Evolutionary conservation across 2,329 filamentous ascomycete species (phyloP).

Genomic region (Arthrobotrys sphaeroides): DNA sequence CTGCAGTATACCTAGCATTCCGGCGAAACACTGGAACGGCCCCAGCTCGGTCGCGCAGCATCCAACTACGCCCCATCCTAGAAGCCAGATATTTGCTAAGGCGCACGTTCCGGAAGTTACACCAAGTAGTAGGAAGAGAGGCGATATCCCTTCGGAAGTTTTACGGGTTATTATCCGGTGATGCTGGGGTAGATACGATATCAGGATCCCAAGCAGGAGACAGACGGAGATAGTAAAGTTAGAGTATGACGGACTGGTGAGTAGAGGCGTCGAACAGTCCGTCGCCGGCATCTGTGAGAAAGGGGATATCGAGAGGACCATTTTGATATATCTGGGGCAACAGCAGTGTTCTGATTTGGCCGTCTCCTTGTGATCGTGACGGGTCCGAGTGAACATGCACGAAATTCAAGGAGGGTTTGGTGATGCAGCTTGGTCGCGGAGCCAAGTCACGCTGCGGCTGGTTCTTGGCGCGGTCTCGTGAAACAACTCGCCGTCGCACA

Average conservation of each 20-base stretch:
- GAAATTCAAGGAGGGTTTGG: conserved; percentile 1
- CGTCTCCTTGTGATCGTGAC: neutral
- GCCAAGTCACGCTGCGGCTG: neutral
- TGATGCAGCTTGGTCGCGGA: too few species aligned
- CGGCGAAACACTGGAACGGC: conserved; percentile 82
- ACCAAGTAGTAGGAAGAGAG: conserved; percentile 93
- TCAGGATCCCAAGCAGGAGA: conserved; percentile 84
- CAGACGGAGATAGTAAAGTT: conserved; percentile 63
- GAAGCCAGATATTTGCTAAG: conserved; percentile 89
- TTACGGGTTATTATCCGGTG: conserved; percentile 85
- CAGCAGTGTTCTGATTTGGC: neutral
- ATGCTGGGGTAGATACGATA: conserved; percentile 96
- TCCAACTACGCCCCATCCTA: conserved; percentile 84
- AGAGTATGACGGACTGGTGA: conserved; percentile 35
- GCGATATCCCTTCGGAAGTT: conserved; percentile 92
- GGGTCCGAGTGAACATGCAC: neutral
- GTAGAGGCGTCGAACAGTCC: conserved; percentile 33
- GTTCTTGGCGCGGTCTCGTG: neutral
- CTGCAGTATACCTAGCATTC: conserved; percentile 86
- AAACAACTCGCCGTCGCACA: neutral
- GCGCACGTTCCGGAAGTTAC: conserved; percentile 87
- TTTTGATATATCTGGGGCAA: neutral
- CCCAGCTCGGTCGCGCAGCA: conserved; percentile 82
- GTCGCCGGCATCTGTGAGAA: conserved; percentile 53
- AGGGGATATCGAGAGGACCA: conserved; percentile 53